phyloP scores from a whole-genome alignment of 345 rosid genomes.

The Pugionium dolabratum region DNA sequence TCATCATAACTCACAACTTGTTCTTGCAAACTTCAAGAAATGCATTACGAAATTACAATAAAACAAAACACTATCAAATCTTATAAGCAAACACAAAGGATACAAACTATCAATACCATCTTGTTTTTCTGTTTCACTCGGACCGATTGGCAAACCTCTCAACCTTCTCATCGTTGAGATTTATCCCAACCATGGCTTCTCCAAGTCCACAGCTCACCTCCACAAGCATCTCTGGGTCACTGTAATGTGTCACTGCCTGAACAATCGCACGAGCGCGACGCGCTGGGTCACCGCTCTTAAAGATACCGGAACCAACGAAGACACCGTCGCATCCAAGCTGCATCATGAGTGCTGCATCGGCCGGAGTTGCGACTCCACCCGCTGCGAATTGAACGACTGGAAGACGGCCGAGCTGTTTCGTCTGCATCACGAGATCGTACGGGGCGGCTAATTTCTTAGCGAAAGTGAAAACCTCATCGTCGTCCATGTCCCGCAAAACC shows the following conservation, averaged over 20 bases:
- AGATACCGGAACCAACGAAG: slow-evolving; percentile 70
- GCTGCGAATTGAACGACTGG: slow-evolving; percentile 80
- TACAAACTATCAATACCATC: slow-evolving; percentile 32
- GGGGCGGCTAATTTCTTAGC: slow-evolving; percentile 77
- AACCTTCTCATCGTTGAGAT: slow-evolving; percentile 61
- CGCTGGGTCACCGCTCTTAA: slow-evolving; percentile 72
- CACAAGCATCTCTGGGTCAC: slow-evolving; percentile 65
- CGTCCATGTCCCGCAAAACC: slow-evolving; percentile 49
- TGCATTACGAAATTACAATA: slow-evolving; percentile 18
- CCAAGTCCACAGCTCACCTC: slow-evolving; percentile 78
- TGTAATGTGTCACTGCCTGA: slow-evolving; percentile 73
- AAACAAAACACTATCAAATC: slow-evolving; percentile 30
- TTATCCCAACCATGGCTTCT: slow-evolving; percentile 77
- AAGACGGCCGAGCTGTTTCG: slow-evolving; percentile 73
- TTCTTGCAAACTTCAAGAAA: slow-evolving; percentile 31
- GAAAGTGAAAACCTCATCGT: slow-evolving; percentile 79
- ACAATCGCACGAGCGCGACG: slow-evolving; percentile 71
- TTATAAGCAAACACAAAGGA: slow-evolving; percentile 15
- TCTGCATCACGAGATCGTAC: slow-evolving; percentile 70
- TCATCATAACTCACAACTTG: slow-evolving; percentile 38
- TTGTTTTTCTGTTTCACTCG: slow-evolving; percentile 34
- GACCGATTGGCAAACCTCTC: slow-evolving; percentile 76
- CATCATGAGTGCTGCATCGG: slow-evolving; percentile 84
- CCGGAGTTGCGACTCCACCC: slow-evolving; percentile 79
- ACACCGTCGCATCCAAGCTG: slow-evolving; percentile 81